Conservation (phyloP, 495 filamentous ascomycete species). For the Xylaria palmicola region DNA sequence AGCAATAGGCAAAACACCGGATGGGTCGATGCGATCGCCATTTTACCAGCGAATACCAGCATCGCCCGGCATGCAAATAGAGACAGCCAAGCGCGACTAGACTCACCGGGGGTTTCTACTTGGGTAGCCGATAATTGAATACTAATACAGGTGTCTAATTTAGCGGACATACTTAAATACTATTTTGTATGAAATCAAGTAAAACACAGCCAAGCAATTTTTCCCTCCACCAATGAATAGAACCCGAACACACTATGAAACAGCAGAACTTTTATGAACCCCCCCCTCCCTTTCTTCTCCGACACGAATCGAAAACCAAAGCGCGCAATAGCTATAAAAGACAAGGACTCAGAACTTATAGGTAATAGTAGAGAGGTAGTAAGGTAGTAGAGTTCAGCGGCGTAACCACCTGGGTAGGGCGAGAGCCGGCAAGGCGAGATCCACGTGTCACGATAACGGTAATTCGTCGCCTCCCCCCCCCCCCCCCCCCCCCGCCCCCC, state of each 20-base stretch:
- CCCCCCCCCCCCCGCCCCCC: too few relatives aligned
- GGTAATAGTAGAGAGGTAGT: too few relatives aligned
- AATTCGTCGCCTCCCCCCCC: too few relatives aligned
- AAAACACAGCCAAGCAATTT: background rate
- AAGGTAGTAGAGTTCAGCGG: too few relatives aligned
- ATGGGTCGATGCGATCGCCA: background rate
- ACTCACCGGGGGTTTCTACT: too few relatives aligned
- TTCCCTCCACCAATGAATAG: background rate
- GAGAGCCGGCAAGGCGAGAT: too few relatives aligned
- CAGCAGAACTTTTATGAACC: slow-evolving; percentile 7
- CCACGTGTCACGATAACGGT: too few relatives aligned
- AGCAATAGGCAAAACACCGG: background rate
- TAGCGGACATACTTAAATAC: background rate
- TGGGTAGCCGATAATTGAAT: too few relatives aligned
- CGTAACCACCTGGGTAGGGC: too few relatives aligned
- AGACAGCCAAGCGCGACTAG: too few relatives aligned
- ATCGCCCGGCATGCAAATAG: background rate
- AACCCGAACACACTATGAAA: background rate
- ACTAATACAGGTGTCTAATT: background rate
- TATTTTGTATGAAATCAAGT: background rate
- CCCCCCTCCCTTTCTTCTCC: background rate
- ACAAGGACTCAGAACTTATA: background rate
- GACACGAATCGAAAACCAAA: background rate
- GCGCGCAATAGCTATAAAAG: background rate
- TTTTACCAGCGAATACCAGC: slow-evolving; percentile 8